A percentile compares a stretch with the other conserved stretches of the same genome.
Conservation (phyloP, 768 basidiomycete genomes). For the Imleria badia region DNA sequence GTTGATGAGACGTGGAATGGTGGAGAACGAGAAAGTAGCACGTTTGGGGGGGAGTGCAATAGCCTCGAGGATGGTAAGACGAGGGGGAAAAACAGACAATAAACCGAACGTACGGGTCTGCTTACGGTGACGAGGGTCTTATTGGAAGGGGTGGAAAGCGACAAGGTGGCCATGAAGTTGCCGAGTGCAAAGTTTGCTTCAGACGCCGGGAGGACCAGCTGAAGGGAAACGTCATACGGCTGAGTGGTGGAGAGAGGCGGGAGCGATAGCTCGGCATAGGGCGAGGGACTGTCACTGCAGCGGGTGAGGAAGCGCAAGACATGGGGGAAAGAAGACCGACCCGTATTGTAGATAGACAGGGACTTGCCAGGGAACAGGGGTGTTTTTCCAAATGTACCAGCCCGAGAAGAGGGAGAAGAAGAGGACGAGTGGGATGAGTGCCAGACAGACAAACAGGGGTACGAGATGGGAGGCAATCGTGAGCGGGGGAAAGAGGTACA, state of each 20-base stretch:
- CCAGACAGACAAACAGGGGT: slow-evolving; percentile 59
- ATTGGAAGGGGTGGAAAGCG: slow-evolving; percentile 58
- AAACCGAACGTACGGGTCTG: slow-evolving; percentile 54
- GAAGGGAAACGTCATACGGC: slow-evolving; percentile 72
- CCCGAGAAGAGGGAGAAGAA: slow-evolving; percentile 67
- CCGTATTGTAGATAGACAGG: slow-evolving; percentile 78
- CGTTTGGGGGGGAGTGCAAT: slow-evolving; percentile 47
- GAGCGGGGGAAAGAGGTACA: slow-evolving; percentile 17
- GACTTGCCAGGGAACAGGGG: slow-evolving; percentile 69
- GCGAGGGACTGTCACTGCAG: slow-evolving; percentile 58
- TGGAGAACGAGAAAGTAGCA: slow-evolving; percentile 36
- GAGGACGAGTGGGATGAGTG: slow-evolving; percentile 61
- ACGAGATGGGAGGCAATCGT: slow-evolving; percentile 58
- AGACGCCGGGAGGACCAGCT: slow-evolving; percentile 61
- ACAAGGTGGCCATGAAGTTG: slow-evolving; percentile 80
- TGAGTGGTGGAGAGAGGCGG: slow-evolving; percentile 57
- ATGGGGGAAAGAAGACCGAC: slow-evolving; percentile 40
- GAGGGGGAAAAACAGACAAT: background rate
- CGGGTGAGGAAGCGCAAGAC: slow-evolving; percentile 1
- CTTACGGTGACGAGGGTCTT: slow-evolving; percentile 60
- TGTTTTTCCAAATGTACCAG: slow-evolving; percentile 69
- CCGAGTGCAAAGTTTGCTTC: slow-evolving; percentile 72
- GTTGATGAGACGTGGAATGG: slow-evolving; percentile 40
- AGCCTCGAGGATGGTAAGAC: slow-evolving; percentile 43
- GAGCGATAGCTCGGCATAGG: slow-evolving; percentile 59